Evolutionary conservation across 495 filamentous ascomycete genomes (phyloP).

Genomic region (Annulohypoxylon nitens): DNA sequence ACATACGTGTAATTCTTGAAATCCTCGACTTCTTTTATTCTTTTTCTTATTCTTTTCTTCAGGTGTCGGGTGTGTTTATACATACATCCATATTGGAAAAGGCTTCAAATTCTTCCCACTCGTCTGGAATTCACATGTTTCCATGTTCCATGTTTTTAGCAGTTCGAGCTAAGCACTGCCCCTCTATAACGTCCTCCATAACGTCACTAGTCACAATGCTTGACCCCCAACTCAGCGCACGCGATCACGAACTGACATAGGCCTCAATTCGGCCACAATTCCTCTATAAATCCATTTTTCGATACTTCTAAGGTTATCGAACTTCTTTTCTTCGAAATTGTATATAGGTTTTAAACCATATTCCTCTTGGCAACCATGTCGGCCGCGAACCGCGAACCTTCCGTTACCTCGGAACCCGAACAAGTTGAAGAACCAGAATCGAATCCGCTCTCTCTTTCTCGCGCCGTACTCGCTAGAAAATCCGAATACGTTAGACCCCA

Average conservation of each 20-base stretch:
- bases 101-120: too few species aligned
- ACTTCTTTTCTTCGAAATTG: not conserved
- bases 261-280: not conserved
- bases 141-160: conserved; percentile 16
- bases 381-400: conserved; percentile 46
- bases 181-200: conserved; percentile 45
- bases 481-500: conserved; percentile 80
- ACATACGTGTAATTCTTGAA: conserved; percentile 4
- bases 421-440: conserved; percentile 54
- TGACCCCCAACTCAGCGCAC: conserved; percentile 21
- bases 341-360: not conserved
- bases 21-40: not conserved
- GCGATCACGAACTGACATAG: conserved; percentile 45
- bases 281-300: not conserved
- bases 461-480: conserved; percentile 74
- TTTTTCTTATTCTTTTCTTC: too few species aligned
- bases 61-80: not conserved
- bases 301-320: not conserved
- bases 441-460: conserved; percentile 61
- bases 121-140: too few species aligned
- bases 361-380: conserved; percentile 42
- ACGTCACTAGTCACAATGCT: conserved; percentile 44
- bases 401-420: conserved; percentile 52
- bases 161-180: conserved; percentile 20
- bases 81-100: conserved; percentile 1